Base-by-base conservation (phyloP, 139 green algal genomes). In the Chlorella sp. region DNA sequence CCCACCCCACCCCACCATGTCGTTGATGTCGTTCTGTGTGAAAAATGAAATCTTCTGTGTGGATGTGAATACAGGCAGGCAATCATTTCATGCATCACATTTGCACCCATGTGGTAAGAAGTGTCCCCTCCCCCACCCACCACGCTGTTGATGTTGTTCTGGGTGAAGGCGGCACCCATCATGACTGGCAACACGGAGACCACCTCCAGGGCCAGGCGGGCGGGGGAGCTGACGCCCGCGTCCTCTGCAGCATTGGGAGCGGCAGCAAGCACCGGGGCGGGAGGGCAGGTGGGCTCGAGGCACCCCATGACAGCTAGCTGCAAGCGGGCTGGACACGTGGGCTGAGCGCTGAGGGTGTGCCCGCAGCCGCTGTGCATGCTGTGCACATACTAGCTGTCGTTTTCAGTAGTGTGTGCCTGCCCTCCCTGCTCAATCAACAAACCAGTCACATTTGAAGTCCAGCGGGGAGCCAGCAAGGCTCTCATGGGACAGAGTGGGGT, bases 141-240 rank as follows among this genome's bases (percentile, higher is more conserved):
- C 85, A 89, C 85, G 3, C 66, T 53, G 28, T 83, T 82, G n/a
- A 89, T 89, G 30, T 89, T 71, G 71, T 89, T 89, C 71, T 89
- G 85, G 7, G 71, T 83, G 85, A 89, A 83, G 40, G 85, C 71
- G 0, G 85, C 84, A 0, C 84, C 84, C 64, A 81, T 88, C 39
- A 88, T 81, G 34, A 88, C 42, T 7, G 84, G 68, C 0, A 88
- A 48, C 68, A 88, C 84, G 1, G 57, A 79, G 12, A 28, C 66
- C 39, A 88, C 39, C 30, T 88, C 84, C 30, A 88, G 68, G 18
- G 42, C 71, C 42, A 81, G 28, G 68, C 39, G 37, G 21, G 37
- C 64, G 7, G 19, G 21, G 28, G 66, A 69, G 37, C 18, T 5
- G 42, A 21, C 28, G 42, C 79, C 42, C 28, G 79, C 83, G 4